Evolutionary conservation across 495 filamentous ascomycete genomes (phyloP).

Genomic region (Parathielavia hyrcaniae): DNA sequence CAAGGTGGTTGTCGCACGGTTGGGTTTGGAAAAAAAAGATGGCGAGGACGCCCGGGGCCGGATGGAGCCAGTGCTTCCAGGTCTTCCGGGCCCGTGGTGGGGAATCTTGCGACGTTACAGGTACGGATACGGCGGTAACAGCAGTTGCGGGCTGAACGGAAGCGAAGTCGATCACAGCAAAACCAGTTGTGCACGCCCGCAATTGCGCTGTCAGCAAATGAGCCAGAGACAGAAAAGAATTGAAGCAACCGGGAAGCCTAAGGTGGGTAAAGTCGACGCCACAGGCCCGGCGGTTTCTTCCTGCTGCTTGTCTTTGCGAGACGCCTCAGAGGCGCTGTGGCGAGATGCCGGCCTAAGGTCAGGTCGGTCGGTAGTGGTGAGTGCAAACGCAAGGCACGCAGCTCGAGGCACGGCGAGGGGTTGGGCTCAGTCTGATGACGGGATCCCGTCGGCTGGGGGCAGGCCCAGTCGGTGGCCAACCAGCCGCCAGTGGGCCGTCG

Average conservation of each 20-base stretch:
- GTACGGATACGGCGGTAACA: constrained; percentile 1
- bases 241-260: too few species aligned
- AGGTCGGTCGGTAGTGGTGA: too few species aligned
- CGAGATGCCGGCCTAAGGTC: too few species aligned
- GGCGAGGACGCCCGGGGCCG: constrained; percentile 6
- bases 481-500: constrained; percentile 4
- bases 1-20: constrained; percentile 13
- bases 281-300: neutral
- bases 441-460: constrained; percentile 16
- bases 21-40: constrained; percentile 19
- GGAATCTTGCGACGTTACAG: constrained; percentile 28
- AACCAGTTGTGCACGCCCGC: constrained; percentile 7
- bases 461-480: constrained; percentile 3
- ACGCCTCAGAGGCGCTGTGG: constrained; percentile 25
- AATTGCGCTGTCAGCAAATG: too few species aligned
- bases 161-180: constrained; percentile 13
- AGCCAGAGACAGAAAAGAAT: too few species aligned
- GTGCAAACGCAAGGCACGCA: constrained; percentile 4
- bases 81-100: constrained; percentile 23
- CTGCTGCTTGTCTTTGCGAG: constrained; percentile 16
- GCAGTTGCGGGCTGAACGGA: constrained; percentile 19
- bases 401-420: constrained; percentile 5
- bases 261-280: neutral
- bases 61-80: constrained; percentile 18
- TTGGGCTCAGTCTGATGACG: constrained; percentile 3